A percentile compares a stretch with the other conserved stretches of the same genome.
Conservation (phyloP, 2,329 filamentous ascomycete species). For the Rhinocladiella mackenziei region DNA sequence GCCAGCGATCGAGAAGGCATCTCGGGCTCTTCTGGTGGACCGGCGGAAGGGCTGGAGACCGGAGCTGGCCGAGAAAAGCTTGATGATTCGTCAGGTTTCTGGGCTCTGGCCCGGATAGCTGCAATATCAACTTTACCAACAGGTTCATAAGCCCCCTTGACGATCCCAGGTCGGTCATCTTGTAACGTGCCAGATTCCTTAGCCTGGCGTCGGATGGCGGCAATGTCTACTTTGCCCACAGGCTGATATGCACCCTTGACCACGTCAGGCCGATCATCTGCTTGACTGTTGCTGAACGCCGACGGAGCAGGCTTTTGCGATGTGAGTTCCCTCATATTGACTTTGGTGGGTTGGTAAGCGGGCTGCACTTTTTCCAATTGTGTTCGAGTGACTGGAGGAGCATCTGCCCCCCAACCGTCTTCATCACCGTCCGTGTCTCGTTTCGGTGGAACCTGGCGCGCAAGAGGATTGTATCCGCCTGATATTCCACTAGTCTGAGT, state of each 20-base stretch:
- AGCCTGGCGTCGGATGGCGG: slow-evolving; percentile 74
- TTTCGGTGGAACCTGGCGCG: slow-evolving; percentile 40
- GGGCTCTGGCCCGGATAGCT: slow-evolving; percentile 79
- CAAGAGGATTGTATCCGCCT: slow-evolving; percentile 63
- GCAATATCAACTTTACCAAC: slow-evolving; percentile 96
- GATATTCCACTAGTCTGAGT: slow-evolving; percentile 56
- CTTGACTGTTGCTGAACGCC: slow-evolving; percentile 51
- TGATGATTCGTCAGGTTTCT: slow-evolving; percentile 51
- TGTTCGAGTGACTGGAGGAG: slow-evolving; percentile 80
- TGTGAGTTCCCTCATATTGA: slow-evolving; percentile 83
- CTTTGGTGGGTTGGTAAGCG: slow-evolving; percentile 92
- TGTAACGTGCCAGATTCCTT: slow-evolving; percentile 52
- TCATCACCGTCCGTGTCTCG: slow-evolving; percentile 58
- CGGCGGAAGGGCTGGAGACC: slow-evolving; percentile 44
- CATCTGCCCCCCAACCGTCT: slow-evolving; percentile 93
- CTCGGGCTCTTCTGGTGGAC: slow-evolving; percentile 44
- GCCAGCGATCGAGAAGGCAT: slow-evolving; percentile 60
- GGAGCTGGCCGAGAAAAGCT: slow-evolving; percentile 33
- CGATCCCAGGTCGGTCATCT: slow-evolving; percentile 75
- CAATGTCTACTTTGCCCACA: slow-evolving; percentile 95
- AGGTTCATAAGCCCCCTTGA: slow-evolving; percentile 92
- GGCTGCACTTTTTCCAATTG: slow-evolving; percentile 87
- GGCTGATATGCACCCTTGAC: slow-evolving; percentile 87
- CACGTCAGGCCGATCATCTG: slow-evolving; percentile 56
- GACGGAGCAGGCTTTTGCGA: slow-evolving; percentile 64